A percentile compares a stretch with the other conserved stretches of the same genome.
These are phyloP conservation scores for Nicotiana paniculata DNA, from an alignment of 257 asterid species.

Conservation along the genomic window DNA sequence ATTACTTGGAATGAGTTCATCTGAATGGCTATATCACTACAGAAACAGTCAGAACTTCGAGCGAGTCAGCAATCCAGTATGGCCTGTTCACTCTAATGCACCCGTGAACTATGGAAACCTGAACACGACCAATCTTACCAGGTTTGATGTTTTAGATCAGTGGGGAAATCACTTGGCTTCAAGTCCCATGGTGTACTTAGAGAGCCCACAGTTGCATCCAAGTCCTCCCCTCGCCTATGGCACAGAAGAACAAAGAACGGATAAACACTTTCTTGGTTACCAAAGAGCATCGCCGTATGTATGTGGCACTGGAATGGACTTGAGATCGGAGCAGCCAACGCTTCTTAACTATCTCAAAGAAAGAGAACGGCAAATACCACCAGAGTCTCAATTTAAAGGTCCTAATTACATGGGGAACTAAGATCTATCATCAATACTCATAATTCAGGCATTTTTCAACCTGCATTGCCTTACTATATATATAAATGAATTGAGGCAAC, in stretches of 20 bases:
- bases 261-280: constrained; percentile 36
- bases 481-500: neutral
- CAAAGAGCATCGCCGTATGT: constrained; percentile 49
- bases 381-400: constrained; percentile 47
- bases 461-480: neutral
- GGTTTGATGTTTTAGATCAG: constrained; percentile 53
- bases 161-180: constrained; percentile 66
- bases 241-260: constrained; percentile 34
- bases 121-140: constrained; percentile 29
- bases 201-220: constrained; percentile 35
- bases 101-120: constrained; percentile 29
- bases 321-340: constrained; percentile 46
- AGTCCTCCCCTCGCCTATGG: constrained; percentile 33
- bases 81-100: constrained; percentile 32
- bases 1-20: constrained; percentile 69
- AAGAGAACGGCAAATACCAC: constrained; percentile 56
- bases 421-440: constrained; percentile 5
- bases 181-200: constrained; percentile 42
- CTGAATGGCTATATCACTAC: constrained; percentile 92
- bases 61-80: constrained; percentile 26
- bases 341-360: constrained; percentile 68
- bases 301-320: constrained; percentile 42
- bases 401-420: constrained; percentile 57
- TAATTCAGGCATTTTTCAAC: neutral
- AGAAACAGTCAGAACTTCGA: constrained; percentile 57